Base-by-base conservation (phyloP, 2,329 filamentous ascomycete genomes). In the Aspergillus costaricaensis region DNA sequence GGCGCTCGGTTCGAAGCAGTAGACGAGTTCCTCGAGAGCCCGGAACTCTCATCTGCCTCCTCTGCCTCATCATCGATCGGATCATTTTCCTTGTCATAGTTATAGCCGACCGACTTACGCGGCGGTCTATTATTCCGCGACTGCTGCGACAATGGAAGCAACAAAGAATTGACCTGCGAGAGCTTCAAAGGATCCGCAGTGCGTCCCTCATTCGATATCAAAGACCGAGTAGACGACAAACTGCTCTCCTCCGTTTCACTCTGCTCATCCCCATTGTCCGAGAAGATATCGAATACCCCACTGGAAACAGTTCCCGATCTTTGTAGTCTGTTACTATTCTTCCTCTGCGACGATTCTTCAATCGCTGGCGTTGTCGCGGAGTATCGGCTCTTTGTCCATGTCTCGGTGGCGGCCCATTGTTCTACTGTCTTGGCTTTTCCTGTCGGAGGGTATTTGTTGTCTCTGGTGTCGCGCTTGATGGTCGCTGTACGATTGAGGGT, bases 51-150 rank as follows among this genome's bases (percentile, higher is more conserved):
- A 38, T 66, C 59, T 9, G 64, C 59, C 44, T 66, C 64, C 10
- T 63, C 61, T 36, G 32, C 32, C 39, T 64, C 66, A 6, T 70
- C 64, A 51, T 74, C 73, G 14, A 67, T 60, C 4, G 70, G 64
- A n/a, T 75, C 72, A 41, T 74, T 72, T 38, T 77, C 73, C 62
- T 76, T 74, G 43, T 72, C 70, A 49, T 74, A 75, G 50, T 75
- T 71, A 49, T 70, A 68, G 6, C 65, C 66, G 56, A 71, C 68
- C 57, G 68, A 64, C 61, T 72, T 75, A 49, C 65, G 59, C 14
- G 60, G 65, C 17, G 64, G 65, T 47, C 67, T 64, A 38, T 62
- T 64, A 38, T 62, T 62, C 17, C 67, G 65, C 23, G 68, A 66
- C 19, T 63, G 66, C 27, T 67, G 68, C 17, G 68, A 62, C 25